Conservation (phyloP, 768 basidiomycete genomes). For the Rhizopogon vinicolor region DNA sequence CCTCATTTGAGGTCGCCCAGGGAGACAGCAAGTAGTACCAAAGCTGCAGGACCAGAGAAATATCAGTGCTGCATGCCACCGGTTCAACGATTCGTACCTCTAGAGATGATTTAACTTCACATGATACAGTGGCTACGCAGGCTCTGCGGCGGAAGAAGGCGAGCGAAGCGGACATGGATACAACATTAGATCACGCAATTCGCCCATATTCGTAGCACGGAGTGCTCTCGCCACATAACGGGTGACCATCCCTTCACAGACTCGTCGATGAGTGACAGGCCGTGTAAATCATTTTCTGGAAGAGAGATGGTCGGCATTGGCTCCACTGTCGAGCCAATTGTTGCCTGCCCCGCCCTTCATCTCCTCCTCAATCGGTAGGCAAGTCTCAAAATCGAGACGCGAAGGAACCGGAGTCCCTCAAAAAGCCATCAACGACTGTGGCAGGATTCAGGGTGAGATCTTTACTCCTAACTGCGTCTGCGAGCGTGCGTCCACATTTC, state of each 20-base stretch:
- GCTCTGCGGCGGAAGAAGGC: too few relatives aligned
- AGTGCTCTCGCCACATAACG: too few relatives aligned
- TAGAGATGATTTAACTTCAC: too few relatives aligned
- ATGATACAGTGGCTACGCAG: too few relatives aligned
- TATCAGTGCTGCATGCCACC: too few relatives aligned
- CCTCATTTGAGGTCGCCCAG: too few relatives aligned
- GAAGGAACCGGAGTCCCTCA: constrained; percentile 12
- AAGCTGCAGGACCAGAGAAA: too few relatives aligned
- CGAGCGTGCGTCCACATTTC: neutral
- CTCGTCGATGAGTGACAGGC: neutral
- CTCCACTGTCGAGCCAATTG: neutral
- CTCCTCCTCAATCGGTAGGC: neutral
- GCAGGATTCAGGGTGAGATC: neutral
- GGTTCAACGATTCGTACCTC: too few relatives aligned
- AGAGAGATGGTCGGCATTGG: neutral
- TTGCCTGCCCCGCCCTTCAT: neutral
- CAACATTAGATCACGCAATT: too few relatives aligned
- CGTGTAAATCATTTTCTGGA: neutral
- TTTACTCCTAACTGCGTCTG: neutral
- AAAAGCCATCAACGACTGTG: constrained; percentile 8
- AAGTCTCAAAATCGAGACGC: constrained; percentile 16
- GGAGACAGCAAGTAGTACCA: too few relatives aligned
- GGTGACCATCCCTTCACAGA: neutral
- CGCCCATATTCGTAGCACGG: too few relatives aligned
- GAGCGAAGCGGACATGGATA: too few relatives aligned